Base-by-base conservation (phyloP, 1,284 basidiomycete species). In the Ganoderma lucidum region DNA sequence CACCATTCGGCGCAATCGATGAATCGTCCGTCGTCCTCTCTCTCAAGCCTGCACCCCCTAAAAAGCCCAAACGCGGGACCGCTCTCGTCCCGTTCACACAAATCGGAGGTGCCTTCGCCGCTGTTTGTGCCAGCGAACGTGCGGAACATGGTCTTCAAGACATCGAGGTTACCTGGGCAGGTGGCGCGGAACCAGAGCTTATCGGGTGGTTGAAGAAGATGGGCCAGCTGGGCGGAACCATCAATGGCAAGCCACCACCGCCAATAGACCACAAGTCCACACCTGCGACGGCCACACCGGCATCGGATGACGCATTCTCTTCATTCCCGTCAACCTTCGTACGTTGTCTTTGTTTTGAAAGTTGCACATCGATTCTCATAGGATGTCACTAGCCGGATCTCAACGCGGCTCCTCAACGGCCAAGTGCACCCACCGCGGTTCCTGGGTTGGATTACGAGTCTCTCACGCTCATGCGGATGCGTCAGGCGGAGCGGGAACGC, bases 401-500 rank as follows among this genome's bases (percentile, higher is more conserved):
- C 19, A 65, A 69, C 51, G 48, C 68, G 37, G 62, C 77, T 0
- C 70, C 76, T 9, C 73, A 81, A 30, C 74, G 78, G 23, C 64
- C 70, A 17, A 70, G 73, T n/a, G 69, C 77, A 58, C 61, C 80
- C 0, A 66, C 73, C 5, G 76, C 75, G 8, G 74, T 79, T 10
- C 74, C 82, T 3, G 89, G 87, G 0, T 75, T 92, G 28, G 92
- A 96, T 75, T 95, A 91, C 67, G 95, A 96, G 80, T 90, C 92
- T 17, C 79, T 95, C 65, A 96, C 94, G 1, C 83, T 96, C 53
- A 88, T 96, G 84, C 87, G 92, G 6, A 86, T 96, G 80, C 85
- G 94, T 41, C 93, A 96, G 77, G 90, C 93, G 3, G 93, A 94
- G 76, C 85, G 91, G 44, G 92, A 91, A 71, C 83, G 91, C 59